Evolutionary conservation across 805 yeast species (phyloP).

Genomic region (Hanseniaspora occidentalis): DNA sequence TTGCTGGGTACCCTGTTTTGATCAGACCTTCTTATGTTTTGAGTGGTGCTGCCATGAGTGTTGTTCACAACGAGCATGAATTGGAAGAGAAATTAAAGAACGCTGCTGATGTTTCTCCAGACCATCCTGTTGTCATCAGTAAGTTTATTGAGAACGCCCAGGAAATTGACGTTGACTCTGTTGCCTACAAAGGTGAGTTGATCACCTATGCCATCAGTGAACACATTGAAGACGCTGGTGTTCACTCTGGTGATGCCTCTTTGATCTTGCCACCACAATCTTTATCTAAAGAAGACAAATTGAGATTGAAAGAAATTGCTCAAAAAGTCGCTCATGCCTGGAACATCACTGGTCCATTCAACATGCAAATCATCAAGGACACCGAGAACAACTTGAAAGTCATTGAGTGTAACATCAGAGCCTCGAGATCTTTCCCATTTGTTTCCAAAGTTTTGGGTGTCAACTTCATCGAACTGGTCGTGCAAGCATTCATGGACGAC

Average conservation of each 20-base stretch:
- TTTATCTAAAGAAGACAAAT: slow-evolving; percentile 80
- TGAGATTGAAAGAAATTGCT: slow-evolving; percentile 86
- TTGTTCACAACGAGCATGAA: slow-evolving; percentile 83
- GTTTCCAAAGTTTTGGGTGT: slow-evolving; percentile 94
- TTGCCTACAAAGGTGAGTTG: slow-evolving; percentile 87
- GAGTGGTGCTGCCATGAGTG: slow-evolving; percentile 99
- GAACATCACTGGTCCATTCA: slow-evolving; percentile 94
- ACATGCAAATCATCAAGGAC: slow-evolving; percentile 84
- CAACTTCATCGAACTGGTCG: slow-evolving; percentile 91
- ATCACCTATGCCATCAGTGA: slow-evolving; percentile 96
- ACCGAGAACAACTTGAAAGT: slow-evolving; percentile 93
- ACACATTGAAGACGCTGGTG: slow-evolving; percentile 99
- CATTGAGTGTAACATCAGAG: slow-evolving; percentile 96
- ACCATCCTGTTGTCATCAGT: slow-evolving; percentile 94
- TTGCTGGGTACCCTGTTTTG: slow-evolving; percentile 74
- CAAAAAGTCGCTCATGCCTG: slow-evolving; percentile 92
- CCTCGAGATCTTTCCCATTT: slow-evolving; percentile 98
- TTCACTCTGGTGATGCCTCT: slow-evolving; percentile 98
- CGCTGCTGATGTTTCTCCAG: slow-evolving; percentile 96
- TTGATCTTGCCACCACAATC: slow-evolving; percentile 95
- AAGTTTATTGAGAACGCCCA: slow-evolving; percentile 94
- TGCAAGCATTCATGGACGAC: slow-evolving; percentile 65
- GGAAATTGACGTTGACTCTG: slow-evolving; percentile 98
- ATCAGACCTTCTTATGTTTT: slow-evolving; percentile 96
- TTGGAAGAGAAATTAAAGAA: slow-evolving; percentile 77